Percentiles rank a stretch among this genome's conserved stretches.
These are phyloP conservation scores for Hura crepitans DNA, from an alignment of 441 rosid genomes.

Conservation along the genomic window DNA sequence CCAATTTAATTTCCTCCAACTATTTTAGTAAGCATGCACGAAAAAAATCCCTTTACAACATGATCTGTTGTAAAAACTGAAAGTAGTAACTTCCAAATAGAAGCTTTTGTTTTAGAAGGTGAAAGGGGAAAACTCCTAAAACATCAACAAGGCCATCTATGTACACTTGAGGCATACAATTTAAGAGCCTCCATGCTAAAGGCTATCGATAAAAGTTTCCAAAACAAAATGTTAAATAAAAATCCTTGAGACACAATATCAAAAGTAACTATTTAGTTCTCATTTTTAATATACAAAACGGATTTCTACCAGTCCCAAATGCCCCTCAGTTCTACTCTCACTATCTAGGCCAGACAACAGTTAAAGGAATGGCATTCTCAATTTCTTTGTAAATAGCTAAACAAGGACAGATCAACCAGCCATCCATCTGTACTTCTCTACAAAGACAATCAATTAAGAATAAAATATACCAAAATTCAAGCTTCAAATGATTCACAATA, in stretches of 20 bases:
- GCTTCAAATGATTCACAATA: not conserved
- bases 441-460: not conserved
- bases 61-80: not conserved
- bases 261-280: not conserved
- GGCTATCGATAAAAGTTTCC: not conserved
- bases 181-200: not conserved
- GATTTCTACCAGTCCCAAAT: not conserved
- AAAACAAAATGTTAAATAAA: not conserved
- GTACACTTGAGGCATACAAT: not conserved
- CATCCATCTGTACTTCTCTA: not conserved
- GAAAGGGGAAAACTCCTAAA: not conserved
- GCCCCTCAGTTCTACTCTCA: not conserved
- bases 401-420: not conserved
- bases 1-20: not conserved
- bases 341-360: not conserved
- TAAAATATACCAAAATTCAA: not conserved
- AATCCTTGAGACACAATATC: not conserved
- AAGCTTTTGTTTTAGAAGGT: not conserved
- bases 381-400: not conserved
- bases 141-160: not conserved
- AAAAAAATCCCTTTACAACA: not conserved
- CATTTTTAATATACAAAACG: not conserved
- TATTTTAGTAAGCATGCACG: not conserved
- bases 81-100: not conserved
- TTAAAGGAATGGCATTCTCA: not conserved